Base-by-base conservation (phyloP, 352 stramenopile genomes). In the Plasmopara halstedii region DNA sequence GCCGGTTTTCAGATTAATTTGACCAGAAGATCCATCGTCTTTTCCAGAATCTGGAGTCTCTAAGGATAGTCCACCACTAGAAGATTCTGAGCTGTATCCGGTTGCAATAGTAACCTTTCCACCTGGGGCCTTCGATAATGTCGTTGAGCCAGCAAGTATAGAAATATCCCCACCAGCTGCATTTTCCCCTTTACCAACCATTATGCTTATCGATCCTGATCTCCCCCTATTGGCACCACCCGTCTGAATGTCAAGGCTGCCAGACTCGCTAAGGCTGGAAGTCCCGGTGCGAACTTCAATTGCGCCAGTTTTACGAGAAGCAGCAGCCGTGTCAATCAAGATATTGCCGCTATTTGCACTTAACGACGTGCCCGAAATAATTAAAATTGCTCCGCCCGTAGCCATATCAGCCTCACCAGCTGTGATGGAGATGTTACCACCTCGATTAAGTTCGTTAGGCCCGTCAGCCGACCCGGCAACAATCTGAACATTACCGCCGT, bases 401-500 rank as follows among this genome's bases (percentile, higher is more conserved):
- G 66, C 68, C 34, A 53, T 46, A 0, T 59, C 46, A 17, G 69
- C 67, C n/a, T n/a, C 42, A 6, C 76, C 76, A 50, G 65, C 70
- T 50, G 29, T 33, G 29, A 86, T 58, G 11, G 27, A 37, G 27
- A 84, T 40, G 19, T 38, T 35, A 11, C 67, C 74, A 46, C 58
- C 67, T 49, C 60, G 46, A 52, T 87, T 71, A 5, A 20, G 19
- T 2, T 42, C 50, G 52, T 73, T 81, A 26, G 47, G 48, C 2
- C 75, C 75, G 47, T 50, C 43, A 17, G 76, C 64, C 17, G 54
- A 40, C 17, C 79, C 79, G 20, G 72, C 77, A 10, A 41, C 17
- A 32, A 91, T 56, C 6, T 63, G 46, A n/a, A 88, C 47, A 47
- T 59, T 42, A 35, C 75, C 75, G 19, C 75, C 75, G 33, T 78